These are phyloP conservation scores for Eucalyptus paniculata DNA, from an alignment of 345 rosid species.

Conservation along the genomic window DNA sequence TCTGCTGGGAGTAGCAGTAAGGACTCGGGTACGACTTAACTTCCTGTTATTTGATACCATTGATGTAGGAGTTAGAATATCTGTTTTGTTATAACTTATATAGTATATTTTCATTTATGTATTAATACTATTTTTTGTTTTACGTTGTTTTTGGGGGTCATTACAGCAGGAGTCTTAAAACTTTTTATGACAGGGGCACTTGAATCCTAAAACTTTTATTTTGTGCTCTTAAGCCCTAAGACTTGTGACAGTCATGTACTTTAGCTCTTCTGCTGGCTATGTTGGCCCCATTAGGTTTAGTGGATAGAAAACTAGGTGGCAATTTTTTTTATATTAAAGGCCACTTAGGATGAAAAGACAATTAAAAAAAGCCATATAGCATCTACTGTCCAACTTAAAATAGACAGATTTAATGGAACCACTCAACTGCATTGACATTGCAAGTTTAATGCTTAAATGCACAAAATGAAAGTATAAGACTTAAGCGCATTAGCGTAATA, in stretches of 20 bases:
- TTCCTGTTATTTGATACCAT: neutral
- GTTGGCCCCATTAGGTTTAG: neutral
- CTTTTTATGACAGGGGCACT: neutral
- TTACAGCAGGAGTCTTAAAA: neutral
- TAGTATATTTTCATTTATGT: neutral
- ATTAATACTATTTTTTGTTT: neutral
- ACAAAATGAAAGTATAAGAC: neutral
- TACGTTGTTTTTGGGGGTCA: neutral
- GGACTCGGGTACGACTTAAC: slow-evolving; percentile 38
- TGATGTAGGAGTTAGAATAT: neutral
- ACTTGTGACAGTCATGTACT: neutral
- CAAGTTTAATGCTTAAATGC: neutral
- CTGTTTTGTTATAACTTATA: neutral
- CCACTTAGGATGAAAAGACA: neutral
- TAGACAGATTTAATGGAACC: neutral
- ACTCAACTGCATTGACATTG: neutral
- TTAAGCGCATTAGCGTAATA: neutral
- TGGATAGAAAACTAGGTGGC: neutral
- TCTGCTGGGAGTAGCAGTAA: slow-evolving; percentile 22
- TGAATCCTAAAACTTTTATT: neutral
- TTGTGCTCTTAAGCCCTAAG: neutral
- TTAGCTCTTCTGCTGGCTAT: neutral
- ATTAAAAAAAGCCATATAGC: neutral
- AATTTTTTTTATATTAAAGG: neutral
- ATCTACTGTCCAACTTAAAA: neutral